Base-by-base conservation (phyloP, 352 stramenopile genomes). In the Globisporangium ultimum region DNA sequence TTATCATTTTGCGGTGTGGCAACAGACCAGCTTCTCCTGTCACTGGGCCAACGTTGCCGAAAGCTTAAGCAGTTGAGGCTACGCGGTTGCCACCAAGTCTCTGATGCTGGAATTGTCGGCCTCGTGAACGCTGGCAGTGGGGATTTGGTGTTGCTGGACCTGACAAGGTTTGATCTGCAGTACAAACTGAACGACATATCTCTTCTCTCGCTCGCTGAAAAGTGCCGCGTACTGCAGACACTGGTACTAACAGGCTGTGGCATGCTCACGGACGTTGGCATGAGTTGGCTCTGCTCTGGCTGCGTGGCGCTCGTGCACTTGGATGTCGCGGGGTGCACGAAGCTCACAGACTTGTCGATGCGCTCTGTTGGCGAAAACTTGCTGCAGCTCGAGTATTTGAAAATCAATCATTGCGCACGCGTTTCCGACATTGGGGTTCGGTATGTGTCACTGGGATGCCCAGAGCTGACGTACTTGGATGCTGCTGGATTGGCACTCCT, bases 161-260 rank as follows among this genome's bases (percentile, higher is more conserved):
- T 98, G 42, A 67, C 79, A 21, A 78, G 94, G 15, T 95, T 76
- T 43, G 90, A 97, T 50, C 74, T 98, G 47, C 73, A 81, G 34
- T 97, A 97, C 72, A 93, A 96, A 64, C 76, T 98, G 49, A 97
- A 89, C 41, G 94, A 98, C 65, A 87, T 98, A 32, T 78, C 84
- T 9, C 63, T 98, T 11, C 64, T 98, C 28, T 73, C 91, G 12
- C 66, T 98, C 46, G 77, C 68, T 1, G 73, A 91, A n/a, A 75
- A 78, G 20, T 90, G 74, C 14, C 48, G 58, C 15, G 53, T 80
- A 20, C 70, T 92, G 2, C 68, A 88, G 36, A 79, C 60, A 9
- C 53, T 89, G 2, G 64, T 75, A 18, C 61, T 98, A 2, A 62
- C 75, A n/a, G 93, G 94, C 17, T 98, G 92, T 55, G 83, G 96